Percentiles rank a stretch among this genome's conserved stretches.
Evolutionary conservation across 495 filamentous ascomycete genomes (phyloP).

Genomic region (Penicillium arizonense): DNA sequence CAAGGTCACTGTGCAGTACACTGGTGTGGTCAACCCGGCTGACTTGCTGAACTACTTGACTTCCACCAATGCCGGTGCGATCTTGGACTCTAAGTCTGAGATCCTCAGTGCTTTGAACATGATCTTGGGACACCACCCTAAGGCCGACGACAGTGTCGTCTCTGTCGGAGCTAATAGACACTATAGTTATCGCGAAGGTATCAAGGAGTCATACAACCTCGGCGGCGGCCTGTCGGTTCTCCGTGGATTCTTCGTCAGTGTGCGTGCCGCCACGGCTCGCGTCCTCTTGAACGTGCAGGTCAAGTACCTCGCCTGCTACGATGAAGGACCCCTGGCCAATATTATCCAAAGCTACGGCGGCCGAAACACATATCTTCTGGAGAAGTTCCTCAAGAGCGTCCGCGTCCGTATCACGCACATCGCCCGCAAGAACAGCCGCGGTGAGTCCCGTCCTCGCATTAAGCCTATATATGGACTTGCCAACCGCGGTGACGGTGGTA

Average conservation of each 20-base stretch:
- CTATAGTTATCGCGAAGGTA: constrained; percentile 24
- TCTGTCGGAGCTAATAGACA: constrained; percentile 42
- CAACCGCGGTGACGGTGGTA: constrained; percentile 31
- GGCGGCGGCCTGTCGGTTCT: constrained; percentile 47
- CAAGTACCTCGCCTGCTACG: constrained; percentile 43
- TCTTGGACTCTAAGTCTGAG: constrained; percentile 39
- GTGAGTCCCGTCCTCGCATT: constrained; percentile 28
- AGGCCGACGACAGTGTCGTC: constrained; percentile 29
- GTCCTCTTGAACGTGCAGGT: constrained; percentile 61
- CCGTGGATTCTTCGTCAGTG: constrained; percentile 67
- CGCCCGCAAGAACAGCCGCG: constrained; percentile 32
- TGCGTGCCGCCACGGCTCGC: constrained; percentile 62
- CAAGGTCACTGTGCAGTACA: constrained; percentile 41
- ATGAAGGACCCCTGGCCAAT: constrained; percentile 27
- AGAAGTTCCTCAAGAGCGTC: constrained; percentile 46
- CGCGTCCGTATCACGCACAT: constrained; percentile 42
- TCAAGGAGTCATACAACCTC: constrained; percentile 31
- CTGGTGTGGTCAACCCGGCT: constrained; percentile 43
- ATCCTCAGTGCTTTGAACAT: constrained; percentile 56
- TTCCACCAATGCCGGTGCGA: constrained; percentile 40
- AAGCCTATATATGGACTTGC: constrained; percentile 51
- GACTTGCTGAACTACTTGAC: constrained; percentile 54
- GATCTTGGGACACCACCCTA: constrained; percentile 41
- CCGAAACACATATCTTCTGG: constrained; percentile 22
- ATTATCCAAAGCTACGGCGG: constrained; percentile 23